These are phyloP conservation scores for Glycyrrhiza uralensis DNA, from an alignment of 306 rosid genomes.

Conservation along the genomic window DNA sequence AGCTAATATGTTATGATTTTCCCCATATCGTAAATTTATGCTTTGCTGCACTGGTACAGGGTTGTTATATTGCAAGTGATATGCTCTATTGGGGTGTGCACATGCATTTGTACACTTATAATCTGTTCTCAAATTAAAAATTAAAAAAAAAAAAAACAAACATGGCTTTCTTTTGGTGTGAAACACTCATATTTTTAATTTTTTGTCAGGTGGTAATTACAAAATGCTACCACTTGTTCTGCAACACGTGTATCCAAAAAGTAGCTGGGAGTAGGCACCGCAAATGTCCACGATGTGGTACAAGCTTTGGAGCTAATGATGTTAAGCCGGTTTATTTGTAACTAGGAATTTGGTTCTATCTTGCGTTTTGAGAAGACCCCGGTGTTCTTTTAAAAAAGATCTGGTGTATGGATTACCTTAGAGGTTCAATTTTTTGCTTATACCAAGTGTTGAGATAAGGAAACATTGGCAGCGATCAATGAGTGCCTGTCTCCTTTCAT, in stretches of 20 bases:
- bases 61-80: background rate
- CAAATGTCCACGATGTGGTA: conserved; percentile 80
- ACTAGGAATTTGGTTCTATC: conserved; percentile 35
- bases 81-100: background rate
- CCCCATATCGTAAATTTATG: background rate
- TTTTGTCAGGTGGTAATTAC: conserved; percentile 88
- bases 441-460: conserved; percentile 39
- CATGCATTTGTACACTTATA: background rate
- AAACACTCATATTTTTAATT: background rate
- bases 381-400: conserved; percentile 28
- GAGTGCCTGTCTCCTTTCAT: conserved; percentile 25
- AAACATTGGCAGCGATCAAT: conserved; percentile 35
- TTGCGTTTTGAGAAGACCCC: conserved; percentile 13
- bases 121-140: background rate
- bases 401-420: conserved; percentile 30
- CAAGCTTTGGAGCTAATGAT: conserved; percentile 92
- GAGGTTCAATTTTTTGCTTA: conserved; percentile 41
- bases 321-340: conserved; percentile 85
- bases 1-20: background rate
- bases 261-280: conserved; percentile 77
- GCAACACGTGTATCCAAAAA: conserved; percentile 76
- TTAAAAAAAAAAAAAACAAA: background rate
- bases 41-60: background rate
- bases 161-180: background rate
- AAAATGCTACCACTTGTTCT: conserved; percentile 98